Conservation (phyloP, 75 land plant genomes). For the Selaginella moellendorffii region DNA sequence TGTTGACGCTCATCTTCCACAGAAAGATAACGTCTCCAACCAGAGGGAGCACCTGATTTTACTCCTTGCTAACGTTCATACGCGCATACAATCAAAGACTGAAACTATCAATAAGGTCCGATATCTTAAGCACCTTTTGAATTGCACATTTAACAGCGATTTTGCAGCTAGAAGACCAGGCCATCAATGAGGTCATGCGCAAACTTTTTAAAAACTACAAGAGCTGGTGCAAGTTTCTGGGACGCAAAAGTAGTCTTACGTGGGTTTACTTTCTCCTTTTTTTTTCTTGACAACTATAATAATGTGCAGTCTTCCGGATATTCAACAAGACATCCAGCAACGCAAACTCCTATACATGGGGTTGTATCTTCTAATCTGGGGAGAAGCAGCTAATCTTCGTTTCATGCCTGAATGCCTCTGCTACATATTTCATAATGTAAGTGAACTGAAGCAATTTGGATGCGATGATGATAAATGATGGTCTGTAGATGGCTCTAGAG, state of each 20-base stretch:
- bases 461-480: not conserved
- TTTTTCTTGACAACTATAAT: not conserved
- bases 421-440: conserved; percentile 57
- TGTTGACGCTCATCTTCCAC: no score
- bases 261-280: not conserved
- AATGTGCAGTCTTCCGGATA: not conserved
- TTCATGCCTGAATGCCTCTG: conserved; percentile 87
- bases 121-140: not conserved
- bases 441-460: not conserved
- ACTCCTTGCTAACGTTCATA: conserved; percentile 8
- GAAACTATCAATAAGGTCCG: not conserved
- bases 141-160: not conserved
- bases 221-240: conserved; percentile 10
- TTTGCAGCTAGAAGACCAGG: not conserved
- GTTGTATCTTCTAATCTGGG: conserved; percentile 78
- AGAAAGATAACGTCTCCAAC: conserved; percentile 4
- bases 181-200: conserved; percentile 3
- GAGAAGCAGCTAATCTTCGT: conserved; percentile 78
- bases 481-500: conserved; percentile 87
- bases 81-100: not conserved
- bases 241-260: not conserved
- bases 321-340: not conserved
- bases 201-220: conserved; percentile 7
- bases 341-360: conserved; percentile 48
- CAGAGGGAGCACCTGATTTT: conserved; percentile 7